Base-by-base conservation (phyloP, 2,329 filamentous ascomycete species). In the Colletotrichum tanaceti region DNA sequence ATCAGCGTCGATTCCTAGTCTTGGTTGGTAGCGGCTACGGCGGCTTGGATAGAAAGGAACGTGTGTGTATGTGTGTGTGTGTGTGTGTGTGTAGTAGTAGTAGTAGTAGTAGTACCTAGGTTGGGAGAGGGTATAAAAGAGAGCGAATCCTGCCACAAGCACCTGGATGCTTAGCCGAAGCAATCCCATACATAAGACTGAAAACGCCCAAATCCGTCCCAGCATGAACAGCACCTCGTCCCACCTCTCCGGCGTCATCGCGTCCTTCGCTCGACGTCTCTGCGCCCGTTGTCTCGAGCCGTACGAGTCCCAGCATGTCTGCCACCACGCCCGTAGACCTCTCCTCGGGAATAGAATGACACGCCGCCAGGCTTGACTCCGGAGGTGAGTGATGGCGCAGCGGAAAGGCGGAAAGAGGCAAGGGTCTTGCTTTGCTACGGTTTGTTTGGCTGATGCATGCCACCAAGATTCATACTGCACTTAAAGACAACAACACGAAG, bases 221-320 rank as follows among this genome's bases (percentile, higher is more conserved):
- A n/a, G 24, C 2, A 59, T 59, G 57, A 39, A 49, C 14, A 38
- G n/a, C 43, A 3, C 28, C n/a, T 52, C 44, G 16, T 11, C 35
- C 18, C 28, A 28, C 38, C 7, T 50, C 38, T 57, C 35, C 43
- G 52, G 28, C 9, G 22, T n/a, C 53, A 6, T 49, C 35, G 16
- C 46, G 7, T 50, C 41, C 41, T 62, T 65, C 38, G 54, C 70
- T 11, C 53, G 68, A 11, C 68, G 70, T 1, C 70, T 71, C 28
- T 71, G 70, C 44, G 16, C 58, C 10, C 68, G 70, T 10, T 71
- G 70, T 39, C 52, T 71, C 55, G 70, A 71, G 60, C 70, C 70
- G 9, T 71, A 68, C 52, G 66, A 59, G 22, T 68, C 53, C n/a
- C 70, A 71, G 38, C 70, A 71, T 35, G 55, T 63, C 55, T 71